These are phyloP conservation scores for Podospora appendiculata DNA, from an alignment of 495 filamentous ascomycete species.

Conservation along the genomic window DNA sequence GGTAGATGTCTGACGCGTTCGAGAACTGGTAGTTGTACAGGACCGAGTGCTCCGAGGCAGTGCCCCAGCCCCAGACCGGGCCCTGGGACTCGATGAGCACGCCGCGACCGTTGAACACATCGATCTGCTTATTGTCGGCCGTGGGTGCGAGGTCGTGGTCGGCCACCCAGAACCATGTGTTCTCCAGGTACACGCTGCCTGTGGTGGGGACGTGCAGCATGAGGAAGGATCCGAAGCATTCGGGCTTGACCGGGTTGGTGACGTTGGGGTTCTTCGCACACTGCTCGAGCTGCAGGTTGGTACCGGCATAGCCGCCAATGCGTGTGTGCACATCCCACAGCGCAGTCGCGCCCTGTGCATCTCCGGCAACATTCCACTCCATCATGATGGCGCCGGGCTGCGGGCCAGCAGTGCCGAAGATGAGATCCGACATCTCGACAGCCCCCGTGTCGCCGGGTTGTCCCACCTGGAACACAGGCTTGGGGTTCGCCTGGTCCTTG, in stretches of 20 bases:
- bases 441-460: conserved; percentile 66
- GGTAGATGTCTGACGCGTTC: conserved; percentile 74
- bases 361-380: conserved; percentile 77
- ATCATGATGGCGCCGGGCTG: conserved; percentile 83
- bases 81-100: conserved; percentile 63
- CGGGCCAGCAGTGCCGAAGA: conserved; percentile 70
- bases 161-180: conserved; percentile 91
- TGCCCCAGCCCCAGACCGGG: conserved; percentile 67
- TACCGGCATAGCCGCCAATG: conserved; percentile 74
- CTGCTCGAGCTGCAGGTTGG: conserved; percentile 65
- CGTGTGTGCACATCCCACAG: conserved; percentile 94
- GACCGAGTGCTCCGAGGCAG: conserved; percentile 78
- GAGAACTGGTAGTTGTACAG: conserved; percentile 83
- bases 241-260: conserved; percentile 42
- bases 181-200: conserved; percentile 76
- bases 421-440: conserved; percentile 77
- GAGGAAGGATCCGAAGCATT: conserved; percentile 71
- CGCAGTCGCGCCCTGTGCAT: conserved; percentile 59
- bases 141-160: conserved; percentile 82
- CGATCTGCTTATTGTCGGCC: conserved; percentile 76
- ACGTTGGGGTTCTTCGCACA: conserved; percentile 64
- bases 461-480: conserved; percentile 69
- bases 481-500: conserved; percentile 60
- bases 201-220: conserved; percentile 69
- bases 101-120: conserved; percentile 87